Conservation (phyloP, 2,329 filamentous ascomycete species). For the Fusarium pininemorale region DNA sequence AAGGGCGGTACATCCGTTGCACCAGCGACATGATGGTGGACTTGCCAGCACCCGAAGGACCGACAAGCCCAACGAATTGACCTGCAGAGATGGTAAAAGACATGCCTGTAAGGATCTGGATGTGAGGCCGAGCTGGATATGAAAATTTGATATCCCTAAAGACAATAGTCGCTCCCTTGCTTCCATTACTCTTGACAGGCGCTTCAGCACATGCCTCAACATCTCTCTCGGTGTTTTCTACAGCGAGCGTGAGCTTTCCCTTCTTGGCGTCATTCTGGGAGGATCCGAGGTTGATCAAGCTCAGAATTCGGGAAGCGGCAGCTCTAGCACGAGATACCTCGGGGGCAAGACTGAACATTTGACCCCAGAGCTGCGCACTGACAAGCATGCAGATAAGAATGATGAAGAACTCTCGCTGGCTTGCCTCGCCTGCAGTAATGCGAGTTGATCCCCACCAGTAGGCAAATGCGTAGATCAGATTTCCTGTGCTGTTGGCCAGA, state of each 20-base stretch:
- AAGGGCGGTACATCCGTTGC: constrained; percentile 59
- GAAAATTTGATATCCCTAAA: constrained; percentile 71
- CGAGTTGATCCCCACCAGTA: constrained; percentile 84
- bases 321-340: constrained; percentile 75
- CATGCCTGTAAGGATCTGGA: constrained; percentile 64
- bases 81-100: constrained; percentile 66
- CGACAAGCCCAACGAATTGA: constrained; percentile 71
- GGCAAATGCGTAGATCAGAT: constrained; percentile 76
- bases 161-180: constrained; percentile 56
- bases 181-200: constrained; percentile 31
- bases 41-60: constrained; percentile 73
- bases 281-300: constrained; percentile 57
- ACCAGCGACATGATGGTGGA: constrained; percentile 69
- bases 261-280: constrained; percentile 34
- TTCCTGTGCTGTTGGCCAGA: constrained; percentile 67
- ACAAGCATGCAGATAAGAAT: constrained; percentile 77
- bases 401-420: constrained; percentile 76
- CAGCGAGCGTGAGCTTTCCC: constrained; percentile 11
- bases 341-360: constrained; percentile 78
- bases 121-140: constrained; percentile 70
- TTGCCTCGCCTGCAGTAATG: constrained; percentile 72
- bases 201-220: constrained; percentile 51
- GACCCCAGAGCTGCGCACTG: constrained; percentile 76
- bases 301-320: constrained; percentile 67
- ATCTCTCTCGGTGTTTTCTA: constrained; percentile 44